Evolutionary conservation across 192 early-diverging fungal genomes (phyloP).

Genomic region (Phycomyces blakesleeanus): DNA sequence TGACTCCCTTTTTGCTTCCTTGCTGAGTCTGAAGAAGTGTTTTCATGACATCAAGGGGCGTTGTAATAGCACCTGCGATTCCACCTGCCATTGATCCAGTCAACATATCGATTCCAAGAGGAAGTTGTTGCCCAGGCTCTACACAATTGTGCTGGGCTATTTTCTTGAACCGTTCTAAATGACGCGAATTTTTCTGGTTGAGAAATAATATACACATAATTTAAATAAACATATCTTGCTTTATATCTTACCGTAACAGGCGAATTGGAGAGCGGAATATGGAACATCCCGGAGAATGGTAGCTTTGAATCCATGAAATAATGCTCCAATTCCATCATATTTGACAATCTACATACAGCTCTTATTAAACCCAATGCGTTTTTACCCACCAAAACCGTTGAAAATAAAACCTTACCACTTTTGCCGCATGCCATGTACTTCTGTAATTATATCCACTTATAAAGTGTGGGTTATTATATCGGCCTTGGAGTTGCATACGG

Average conservation of each 20-base stretch:
- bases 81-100: conserved; percentile 54
- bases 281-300: conserved; percentile 55
- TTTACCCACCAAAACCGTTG: conserved; percentile 36
- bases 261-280: conserved; percentile 57
- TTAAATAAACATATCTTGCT: neutral
- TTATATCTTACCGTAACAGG: conserved; percentile 49
- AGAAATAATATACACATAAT: neutral
- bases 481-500: conserved; percentile 74
- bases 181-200: neutral
- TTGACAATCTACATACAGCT: conserved; percentile 42
- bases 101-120: conserved; percentile 40
- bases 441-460: conserved; percentile 70
- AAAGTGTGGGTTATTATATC: conserved; percentile 65
- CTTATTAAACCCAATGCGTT: conserved; percentile 49
- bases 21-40: conserved; percentile 54
- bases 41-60: conserved; percentile 57
- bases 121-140: conserved; percentile 39
- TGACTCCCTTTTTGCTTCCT: conserved; percentile 24
- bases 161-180: conserved; percentile 55
- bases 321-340: conserved; percentile 58
- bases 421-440: conserved; percentile 58
- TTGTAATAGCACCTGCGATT: conserved; percentile 56
- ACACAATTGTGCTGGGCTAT: conserved; percentile 37
- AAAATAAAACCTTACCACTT: conserved; percentile 39
- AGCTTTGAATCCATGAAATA: conserved; percentile 57